Base-by-base conservation (phyloP, 2,329 filamentous ascomycete genomes). In the Pseudogymnoascus sp. region DNA sequence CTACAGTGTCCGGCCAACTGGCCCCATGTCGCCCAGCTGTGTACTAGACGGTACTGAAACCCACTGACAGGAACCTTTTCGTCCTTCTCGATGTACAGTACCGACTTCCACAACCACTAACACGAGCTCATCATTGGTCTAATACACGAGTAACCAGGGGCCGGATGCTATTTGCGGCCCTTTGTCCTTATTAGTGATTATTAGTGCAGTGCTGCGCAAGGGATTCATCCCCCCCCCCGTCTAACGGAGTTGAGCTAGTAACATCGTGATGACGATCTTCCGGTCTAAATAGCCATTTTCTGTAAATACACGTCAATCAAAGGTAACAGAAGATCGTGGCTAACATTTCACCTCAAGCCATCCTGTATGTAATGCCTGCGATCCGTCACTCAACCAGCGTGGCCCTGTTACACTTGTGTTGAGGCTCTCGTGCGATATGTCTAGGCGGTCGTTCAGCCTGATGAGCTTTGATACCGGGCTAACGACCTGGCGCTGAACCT, bases 181-280 rank as follows among this genome's bases (percentile, higher is more conserved):
- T 56, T 56, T 56, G 26, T n/a, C 50, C 50, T 13, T 15, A 56
- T 56, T 56, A 56, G 50, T 56, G 26, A 56, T 56, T 56, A 19
- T n/a, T 56, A 56, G 26, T 33, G n/a, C 21, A 5, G 10, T 33
- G 50, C 10, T 56, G 26, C n/a, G n/a, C 26, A 33, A 53, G 50
- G 23, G n/a, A 56, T 56, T 56, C n/a, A 19, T 9, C 1, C 10
- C 11, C 17, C 42, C 42, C 26, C 19, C 46, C 46, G 9, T 33
- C 50, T 33, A 33, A 56, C 29, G 50, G 50, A 33, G 50, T 56
- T 33, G 50, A 56, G 50, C 50, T 56, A 56, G 50, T 56, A 56
- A 56, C 50, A 56, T 56, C 50, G 50, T 33, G 50, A 56, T 56
- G 50, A 56, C 50, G 50, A 56, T 56, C 46, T 56, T 56, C 46